Percentiles rank a stretch among this genome's conserved stretches.
These are phyloP conservation scores for Neurospora crassa DNA, from an alignment of 2,329 filamentous ascomycete species.

Conservation along the genomic window DNA sequence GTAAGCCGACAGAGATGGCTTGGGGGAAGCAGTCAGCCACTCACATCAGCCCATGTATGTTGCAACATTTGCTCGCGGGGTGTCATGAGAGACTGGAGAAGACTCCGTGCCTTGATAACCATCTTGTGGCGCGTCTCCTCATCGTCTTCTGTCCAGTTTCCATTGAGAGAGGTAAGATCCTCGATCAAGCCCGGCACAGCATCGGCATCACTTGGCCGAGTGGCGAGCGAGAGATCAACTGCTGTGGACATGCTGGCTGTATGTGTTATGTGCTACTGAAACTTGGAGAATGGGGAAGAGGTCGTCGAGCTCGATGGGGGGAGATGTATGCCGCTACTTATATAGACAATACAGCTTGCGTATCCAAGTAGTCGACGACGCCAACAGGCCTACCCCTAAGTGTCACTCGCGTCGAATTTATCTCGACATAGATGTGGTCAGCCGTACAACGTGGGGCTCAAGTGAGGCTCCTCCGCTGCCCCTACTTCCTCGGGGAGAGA, in stretches of 20 bases:
- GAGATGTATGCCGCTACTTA: background rate
- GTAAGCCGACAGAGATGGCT: background rate
- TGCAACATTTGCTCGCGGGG: slow-evolving; percentile 38
- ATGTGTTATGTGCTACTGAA: background rate
- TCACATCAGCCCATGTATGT: slow-evolving; percentile 30
- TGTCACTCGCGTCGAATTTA: too few relatives aligned
- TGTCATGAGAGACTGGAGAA: slow-evolving; percentile 31
- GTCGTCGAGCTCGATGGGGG: background rate
- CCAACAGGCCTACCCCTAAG: background rate
- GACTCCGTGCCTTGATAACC: slow-evolving; percentile 23
- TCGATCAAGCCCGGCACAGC: slow-evolving; percentile 7
- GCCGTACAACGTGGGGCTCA: too few relatives aligned
- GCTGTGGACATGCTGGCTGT: background rate
- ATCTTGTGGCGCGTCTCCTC: slow-evolving; percentile 21
- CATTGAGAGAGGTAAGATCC: slow-evolving; percentile 7
- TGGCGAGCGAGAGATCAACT: background rate
- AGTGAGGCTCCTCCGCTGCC: background rate
- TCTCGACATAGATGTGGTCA: too few relatives aligned
- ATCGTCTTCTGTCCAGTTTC: background rate
- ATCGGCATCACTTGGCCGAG: background rate
- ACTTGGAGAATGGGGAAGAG: background rate
- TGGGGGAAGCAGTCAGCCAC: background rate
- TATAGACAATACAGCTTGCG: background rate
- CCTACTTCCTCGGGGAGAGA: background rate
- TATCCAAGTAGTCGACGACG: background rate